A percentile compares a stretch with the other conserved stretches of the same genome.
Evolutionary conservation across 129 eudicot species (phyloP).

Genomic region (Ambrosia artemisiifolia): DNA sequence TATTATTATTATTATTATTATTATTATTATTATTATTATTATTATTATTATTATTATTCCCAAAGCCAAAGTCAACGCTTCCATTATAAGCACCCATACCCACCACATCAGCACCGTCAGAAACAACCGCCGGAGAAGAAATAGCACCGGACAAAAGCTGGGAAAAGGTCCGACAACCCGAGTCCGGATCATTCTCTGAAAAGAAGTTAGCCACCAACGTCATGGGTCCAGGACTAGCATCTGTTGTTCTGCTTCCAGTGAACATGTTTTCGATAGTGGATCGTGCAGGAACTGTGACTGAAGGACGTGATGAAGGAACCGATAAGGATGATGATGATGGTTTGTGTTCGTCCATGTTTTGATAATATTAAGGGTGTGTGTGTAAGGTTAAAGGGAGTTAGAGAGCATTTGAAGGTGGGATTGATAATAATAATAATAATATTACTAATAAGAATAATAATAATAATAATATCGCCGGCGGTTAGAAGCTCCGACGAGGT

Average conservation of each 20-base stretch:
- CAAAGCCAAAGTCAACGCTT: slow-evolving; percentile 38
- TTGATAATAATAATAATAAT: not conserved
- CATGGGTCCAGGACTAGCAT: slow-evolving; percentile 88
- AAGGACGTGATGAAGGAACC: slow-evolving; percentile 44
- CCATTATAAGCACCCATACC: slow-evolving; percentile 20
- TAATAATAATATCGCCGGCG: slow-evolving; percentile 17
- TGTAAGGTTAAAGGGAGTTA: slow-evolving; percentile 3
- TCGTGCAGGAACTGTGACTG: slow-evolving; percentile 62
- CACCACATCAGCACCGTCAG: slow-evolving; percentile 19
- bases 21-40: too few relatives aligned
- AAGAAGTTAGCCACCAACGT: slow-evolving; percentile 73
- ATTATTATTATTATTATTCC: slow-evolving; percentile 3
- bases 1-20: too few relatives aligned
- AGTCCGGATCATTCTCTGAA: slow-evolving; percentile 66
- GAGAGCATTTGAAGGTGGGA: slow-evolving; percentile 7
- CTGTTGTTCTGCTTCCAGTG: slow-evolving; percentile 35
- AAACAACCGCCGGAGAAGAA: slow-evolving; percentile 42
- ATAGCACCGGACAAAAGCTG: slow-evolving; percentile 85
- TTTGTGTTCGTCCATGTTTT: slow-evolving; percentile 39
- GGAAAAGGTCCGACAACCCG: slow-evolving; percentile 75
- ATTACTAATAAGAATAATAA: too few relatives aligned
- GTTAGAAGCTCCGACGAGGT: slow-evolving; percentile 19
- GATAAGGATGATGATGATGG: slow-evolving; percentile 29
- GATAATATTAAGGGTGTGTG: not conserved
- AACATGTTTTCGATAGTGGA: slow-evolving; percentile 47